Conservation (phyloP, 129 eudicot species). For the Tanacetum coccineum region DNA sequence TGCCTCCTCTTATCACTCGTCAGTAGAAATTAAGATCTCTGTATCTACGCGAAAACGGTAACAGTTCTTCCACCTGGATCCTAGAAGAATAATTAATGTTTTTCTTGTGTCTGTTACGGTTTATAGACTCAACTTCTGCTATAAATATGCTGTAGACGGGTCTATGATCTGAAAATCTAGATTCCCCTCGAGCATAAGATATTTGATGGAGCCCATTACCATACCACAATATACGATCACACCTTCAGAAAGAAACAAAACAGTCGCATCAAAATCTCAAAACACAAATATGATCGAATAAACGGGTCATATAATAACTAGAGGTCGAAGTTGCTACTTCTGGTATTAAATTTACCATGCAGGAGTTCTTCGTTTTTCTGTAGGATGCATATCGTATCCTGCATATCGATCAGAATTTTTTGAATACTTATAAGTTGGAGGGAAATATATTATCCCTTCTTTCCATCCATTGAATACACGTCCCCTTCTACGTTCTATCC, state of each 20-base stretch:
- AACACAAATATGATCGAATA: background rate
- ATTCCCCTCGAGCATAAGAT: conserved; percentile 83
- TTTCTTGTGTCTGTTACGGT: conserved; percentile 44
- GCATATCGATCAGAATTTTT: conserved; percentile 92
- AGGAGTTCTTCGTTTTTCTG: conserved; percentile 92
- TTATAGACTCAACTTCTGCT: conserved; percentile 77
- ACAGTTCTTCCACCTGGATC: conserved; percentile 74
- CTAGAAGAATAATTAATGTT: conserved; percentile 56
- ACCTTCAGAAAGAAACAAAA: conserved; percentile 43
- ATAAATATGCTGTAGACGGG: conserved; percentile 72
- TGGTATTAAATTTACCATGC: conserved; percentile 66
- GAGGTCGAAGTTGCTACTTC: too few relatives aligned
- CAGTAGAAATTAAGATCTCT: conserved; percentile 31
- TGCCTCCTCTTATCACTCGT: conserved; percentile 3
- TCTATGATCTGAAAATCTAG: conserved; percentile 87
- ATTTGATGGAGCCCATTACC: conserved; percentile 75
- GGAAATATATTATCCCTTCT: conserved; percentile 88
- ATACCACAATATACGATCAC: conserved; percentile 95
- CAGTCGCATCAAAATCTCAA: background rate
- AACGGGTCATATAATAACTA: background rate
- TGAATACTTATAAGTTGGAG: conserved; percentile 94
- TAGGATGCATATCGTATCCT: conserved; percentile 73
- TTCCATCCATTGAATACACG: conserved; percentile 88
- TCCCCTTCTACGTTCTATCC: conserved; percentile 67
- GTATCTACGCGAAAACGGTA: conserved; percentile 59